Percentiles rank a stretch among this genome's conserved stretches.
Evolutionary conservation across 2,329 filamentous ascomycete species (phyloP).

Genomic region (Aspergillaceae sp.): DNA sequence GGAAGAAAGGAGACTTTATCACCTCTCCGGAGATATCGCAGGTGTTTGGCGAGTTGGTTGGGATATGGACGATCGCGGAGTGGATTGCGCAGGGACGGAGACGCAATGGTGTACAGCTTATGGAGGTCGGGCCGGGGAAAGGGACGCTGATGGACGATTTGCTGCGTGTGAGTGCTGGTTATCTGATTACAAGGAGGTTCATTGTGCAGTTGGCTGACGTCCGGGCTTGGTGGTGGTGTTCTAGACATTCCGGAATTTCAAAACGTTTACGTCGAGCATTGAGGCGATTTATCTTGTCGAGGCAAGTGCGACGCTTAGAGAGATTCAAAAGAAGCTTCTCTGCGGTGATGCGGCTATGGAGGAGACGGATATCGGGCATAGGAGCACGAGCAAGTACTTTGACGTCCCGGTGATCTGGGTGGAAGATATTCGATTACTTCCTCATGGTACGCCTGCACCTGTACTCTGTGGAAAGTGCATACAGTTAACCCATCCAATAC

Average conservation of each 20-base stretch:
- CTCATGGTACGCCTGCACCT: slow-evolving; percentile 46
- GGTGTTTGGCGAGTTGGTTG: slow-evolving; percentile 88
- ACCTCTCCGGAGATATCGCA: slow-evolving; percentile 97
- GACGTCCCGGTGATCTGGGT: slow-evolving; percentile 76
- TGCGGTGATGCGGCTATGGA: slow-evolving; percentile 63
- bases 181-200: too few species aligned
- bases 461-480: too few species aligned
- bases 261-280: slow-evolving; percentile 63
- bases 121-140: slow-evolving; percentile 88
- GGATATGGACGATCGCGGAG: slow-evolving; percentile 90
- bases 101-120: slow-evolving; percentile 67
- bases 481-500: too few species aligned
- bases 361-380: slow-evolving; percentile 64
- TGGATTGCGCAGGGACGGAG: slow-evolving; percentile 86
- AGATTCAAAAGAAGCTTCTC: slow-evolving; percentile 70
- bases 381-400: slow-evolving; percentile 67
- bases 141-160: slow-evolving; percentile 97
- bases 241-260: slow-evolving; percentile 78
- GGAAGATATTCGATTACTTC: slow-evolving; percentile 77
- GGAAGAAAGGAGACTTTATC: slow-evolving; percentile 87
- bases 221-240: neutral
- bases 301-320: slow-evolving; percentile 70
- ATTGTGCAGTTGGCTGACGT: slow-evolving; percentile 4
- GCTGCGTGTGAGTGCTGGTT: slow-evolving; percentile 57
- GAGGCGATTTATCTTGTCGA: slow-evolving; percentile 91